Conservation (phyloP, 2,329 filamentous ascomycete genomes). For the Eutypella sp. region DNA sequence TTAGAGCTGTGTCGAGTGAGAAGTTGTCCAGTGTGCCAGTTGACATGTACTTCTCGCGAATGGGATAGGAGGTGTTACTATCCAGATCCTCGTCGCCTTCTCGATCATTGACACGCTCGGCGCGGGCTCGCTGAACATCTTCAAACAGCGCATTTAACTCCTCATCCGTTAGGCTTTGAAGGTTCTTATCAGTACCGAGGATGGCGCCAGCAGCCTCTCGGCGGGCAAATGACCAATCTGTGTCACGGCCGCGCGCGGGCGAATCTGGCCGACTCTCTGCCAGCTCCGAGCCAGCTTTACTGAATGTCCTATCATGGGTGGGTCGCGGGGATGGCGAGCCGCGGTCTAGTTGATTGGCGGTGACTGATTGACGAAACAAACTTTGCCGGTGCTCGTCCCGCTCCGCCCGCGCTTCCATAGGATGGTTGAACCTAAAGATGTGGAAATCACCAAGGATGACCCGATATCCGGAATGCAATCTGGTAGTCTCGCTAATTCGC, state of each 20-base stretch:
- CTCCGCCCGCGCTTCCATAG: slow-evolving; percentile 90
- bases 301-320: slow-evolving; percentile 74
- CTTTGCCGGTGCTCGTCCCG: slow-evolving; percentile 82
- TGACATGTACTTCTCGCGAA: slow-evolving; percentile 92
- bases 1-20: slow-evolving; percentile 88
- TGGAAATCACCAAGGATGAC: slow-evolving; percentile 97
- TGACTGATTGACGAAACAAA: slow-evolving; percentile 76
- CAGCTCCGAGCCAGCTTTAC: slow-evolving; percentile 72
- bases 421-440: slow-evolving; percentile 98
- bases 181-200: slow-evolving; percentile 85
- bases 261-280: slow-evolving; percentile 77
- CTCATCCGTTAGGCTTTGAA: slow-evolving; percentile 84
- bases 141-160: slow-evolving; percentile 92
- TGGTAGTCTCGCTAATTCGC: slow-evolving; percentile 77
- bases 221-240: slow-evolving; percentile 91
- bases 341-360: slow-evolving; percentile 55
- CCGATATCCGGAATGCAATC: slow-evolving; percentile 85
- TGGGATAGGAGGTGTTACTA: slow-evolving; percentile 79
- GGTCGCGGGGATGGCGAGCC: slow-evolving; percentile 55
- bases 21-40: slow-evolving; percentile 94
- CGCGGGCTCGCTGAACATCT: slow-evolving; percentile 83
- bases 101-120: slow-evolving; percentile 64
- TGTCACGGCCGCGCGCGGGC: slow-evolving; percentile 72
- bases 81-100: slow-evolving; percentile 88
- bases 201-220: slow-evolving; percentile 90